These are phyloP conservation scores for Pleurotus ostreatus DNA, from an alignment of 768 basidiomycete species.

Conservation along the genomic window DNA sequence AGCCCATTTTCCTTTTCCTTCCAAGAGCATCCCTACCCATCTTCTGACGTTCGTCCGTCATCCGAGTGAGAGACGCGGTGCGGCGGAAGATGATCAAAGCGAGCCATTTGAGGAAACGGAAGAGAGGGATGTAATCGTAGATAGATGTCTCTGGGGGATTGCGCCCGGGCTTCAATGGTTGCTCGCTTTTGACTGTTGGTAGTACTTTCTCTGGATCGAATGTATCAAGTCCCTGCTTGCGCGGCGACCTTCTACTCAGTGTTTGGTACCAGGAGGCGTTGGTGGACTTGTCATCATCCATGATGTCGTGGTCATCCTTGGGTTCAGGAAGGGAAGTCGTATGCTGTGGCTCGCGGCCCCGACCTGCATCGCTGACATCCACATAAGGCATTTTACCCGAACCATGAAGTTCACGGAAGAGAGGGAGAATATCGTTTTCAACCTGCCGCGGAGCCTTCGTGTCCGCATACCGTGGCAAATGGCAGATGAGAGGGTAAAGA, in stretches of 20 bases:
- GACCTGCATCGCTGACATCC: neutral
- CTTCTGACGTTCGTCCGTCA: conserved; percentile 16
- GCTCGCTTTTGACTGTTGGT: conserved; percentile 31
- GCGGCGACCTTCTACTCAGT: neutral
- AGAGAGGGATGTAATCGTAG: conserved; percentile 51
- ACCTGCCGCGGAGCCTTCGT: conserved; percentile 15
- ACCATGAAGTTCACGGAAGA: conserved; percentile 39
- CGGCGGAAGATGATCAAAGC: conserved; percentile 21
- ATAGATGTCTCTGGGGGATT: conserved; percentile 49
- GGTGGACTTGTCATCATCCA: neutral
- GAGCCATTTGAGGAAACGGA: conserved; percentile 48
- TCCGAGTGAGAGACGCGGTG: conserved; percentile 14
- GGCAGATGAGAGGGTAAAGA: conserved; percentile 64
- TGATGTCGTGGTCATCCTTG: neutral
- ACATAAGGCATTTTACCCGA: conserved; percentile 6
- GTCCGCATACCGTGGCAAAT: conserved; percentile 59
- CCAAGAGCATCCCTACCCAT: conserved; percentile 27
- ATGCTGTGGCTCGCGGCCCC: neutral
- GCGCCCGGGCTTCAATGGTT: conserved; percentile 48
- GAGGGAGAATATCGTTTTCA: conserved; percentile 45
- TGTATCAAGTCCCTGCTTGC: conserved; percentile 20
- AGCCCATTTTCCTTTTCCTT: conserved; percentile 32
- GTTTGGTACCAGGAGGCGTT: conserved; percentile 3
- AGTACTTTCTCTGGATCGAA: conserved; percentile 44
- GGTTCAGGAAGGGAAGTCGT: conserved; percentile 1